phyloP scores from a whole-genome alignment of 371 early-diverging fungal genomes.

The Basidiobolus meristosporus region DNA sequence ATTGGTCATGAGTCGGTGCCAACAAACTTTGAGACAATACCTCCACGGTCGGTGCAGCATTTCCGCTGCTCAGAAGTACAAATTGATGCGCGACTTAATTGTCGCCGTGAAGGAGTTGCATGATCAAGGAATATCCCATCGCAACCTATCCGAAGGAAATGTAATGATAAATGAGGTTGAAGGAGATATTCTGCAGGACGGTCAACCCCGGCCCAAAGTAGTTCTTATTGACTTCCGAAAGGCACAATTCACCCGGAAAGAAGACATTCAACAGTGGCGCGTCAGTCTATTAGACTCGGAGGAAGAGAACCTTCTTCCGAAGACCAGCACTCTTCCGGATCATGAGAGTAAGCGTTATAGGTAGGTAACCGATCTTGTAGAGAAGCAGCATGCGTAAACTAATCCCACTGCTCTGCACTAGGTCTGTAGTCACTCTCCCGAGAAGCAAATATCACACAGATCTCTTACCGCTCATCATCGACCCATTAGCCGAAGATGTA shows the following conservation, averaged over 20 bases:
- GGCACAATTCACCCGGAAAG: slow-evolving; percentile 18
- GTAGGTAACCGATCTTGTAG: no score
- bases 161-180: slow-evolving; percentile 41
- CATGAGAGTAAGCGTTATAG: slow-evolving; percentile 3
- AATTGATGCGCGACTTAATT: slow-evolving; percentile 28
- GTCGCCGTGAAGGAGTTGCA: slow-evolving; percentile 26
- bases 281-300: slow-evolving; percentile 2
- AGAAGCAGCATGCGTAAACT: no score
- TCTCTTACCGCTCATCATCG: slow-evolving; percentile 18
- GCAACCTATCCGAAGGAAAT: slow-evolving; percentile 39
- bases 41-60: slow-evolving; percentile 24
- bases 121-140: slow-evolving; percentile 27
- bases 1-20: slow-evolving; percentile 16
- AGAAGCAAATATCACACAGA: slow-evolving; percentile 17
- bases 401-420: not conserved
- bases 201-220: slow-evolving; percentile 16
- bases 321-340: slow-evolving; percentile 4
- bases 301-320: slow-evolving; percentile 2
- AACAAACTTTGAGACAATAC: slow-evolving; percentile 33
- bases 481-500: slow-evolving; percentile 35
- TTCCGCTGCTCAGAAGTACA: slow-evolving; percentile 32
- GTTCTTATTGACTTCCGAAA: slow-evolving; percentile 42
- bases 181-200: slow-evolving; percentile 17
- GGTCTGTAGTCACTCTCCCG: slow-evolving; percentile 36
- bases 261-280: slow-evolving; percentile 12